Evolutionary conservation across 2,329 filamentous ascomycete species (phyloP).

Genomic region (Colletotrichum tabaci): DNA sequence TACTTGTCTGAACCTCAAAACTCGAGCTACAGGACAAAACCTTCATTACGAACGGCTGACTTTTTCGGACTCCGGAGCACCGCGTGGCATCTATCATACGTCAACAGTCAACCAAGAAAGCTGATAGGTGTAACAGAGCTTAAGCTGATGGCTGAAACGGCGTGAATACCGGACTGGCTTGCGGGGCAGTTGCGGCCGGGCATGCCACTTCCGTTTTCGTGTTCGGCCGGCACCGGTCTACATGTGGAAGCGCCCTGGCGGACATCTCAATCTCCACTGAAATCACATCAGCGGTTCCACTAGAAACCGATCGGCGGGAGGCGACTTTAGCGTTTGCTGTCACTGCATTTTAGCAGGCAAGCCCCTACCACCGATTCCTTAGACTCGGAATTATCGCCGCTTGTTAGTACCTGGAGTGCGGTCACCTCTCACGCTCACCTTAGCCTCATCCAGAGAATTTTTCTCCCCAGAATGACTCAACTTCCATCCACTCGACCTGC

Average conservation of each 20-base stretch:
- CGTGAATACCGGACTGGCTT: background rate
- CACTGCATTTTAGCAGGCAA: slow-evolving; percentile 19
- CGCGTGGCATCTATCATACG: background rate
- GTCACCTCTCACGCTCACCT: background rate
- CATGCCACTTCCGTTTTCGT: background rate
- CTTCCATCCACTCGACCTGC: slow-evolving; percentile 24
- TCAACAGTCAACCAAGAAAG: background rate
- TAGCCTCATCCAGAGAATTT: slow-evolving; percentile 36
- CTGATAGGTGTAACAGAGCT: background rate
- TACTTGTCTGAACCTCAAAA: background rate
- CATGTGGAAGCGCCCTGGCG: slow-evolving; percentile 10
- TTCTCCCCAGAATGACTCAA: slow-evolving; percentile 39
- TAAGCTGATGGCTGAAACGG: background rate
- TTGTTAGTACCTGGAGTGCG: slow-evolving; percentile 1
- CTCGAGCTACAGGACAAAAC: background rate
- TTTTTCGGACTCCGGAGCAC: background rate
- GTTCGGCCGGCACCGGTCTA: slow-evolving; percentile 1
- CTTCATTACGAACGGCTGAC: background rate
- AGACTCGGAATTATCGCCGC: slow-evolving; percentile 30
- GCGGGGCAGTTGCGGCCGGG: background rate
- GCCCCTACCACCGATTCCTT: slow-evolving; percentile 12
- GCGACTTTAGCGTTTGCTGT: slow-evolving; percentile 13
- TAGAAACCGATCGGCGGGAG: slow-evolving; percentile 22
- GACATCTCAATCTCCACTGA: background rate
- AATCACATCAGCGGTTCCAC: slow-evolving; percentile 32